phyloP scores from a whole-genome alignment of 2,329 filamentous ascomycete species.

The Penicillium hesseltinei region DNA sequence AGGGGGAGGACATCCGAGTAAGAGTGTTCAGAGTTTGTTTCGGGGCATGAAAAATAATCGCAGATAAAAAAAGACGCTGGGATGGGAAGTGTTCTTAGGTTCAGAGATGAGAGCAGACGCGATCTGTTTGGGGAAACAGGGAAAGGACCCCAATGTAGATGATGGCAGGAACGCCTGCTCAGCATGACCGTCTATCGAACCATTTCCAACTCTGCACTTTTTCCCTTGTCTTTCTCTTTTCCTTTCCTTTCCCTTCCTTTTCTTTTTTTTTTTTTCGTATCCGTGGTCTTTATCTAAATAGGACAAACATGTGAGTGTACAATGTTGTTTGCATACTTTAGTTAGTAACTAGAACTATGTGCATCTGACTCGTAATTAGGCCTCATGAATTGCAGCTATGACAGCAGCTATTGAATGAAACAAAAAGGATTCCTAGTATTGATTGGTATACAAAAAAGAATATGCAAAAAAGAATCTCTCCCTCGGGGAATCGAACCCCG shows the following conservation, averaged over 20 bases:
- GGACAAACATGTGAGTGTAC: not conserved
- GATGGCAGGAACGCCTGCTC: not conserved
- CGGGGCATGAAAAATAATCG: not conserved
- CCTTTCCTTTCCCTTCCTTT: not conserved
- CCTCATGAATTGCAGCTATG: not conserved
- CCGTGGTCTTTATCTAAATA: not conserved
- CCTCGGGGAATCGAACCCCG: constrained; percentile 38
- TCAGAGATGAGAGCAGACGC: not conserved
- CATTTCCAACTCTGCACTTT: too few relatives aligned
- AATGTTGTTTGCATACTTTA: not conserved
- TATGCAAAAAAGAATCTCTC: constrained; percentile 22
- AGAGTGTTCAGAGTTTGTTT: not conserved
- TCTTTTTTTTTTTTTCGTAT: not conserved
- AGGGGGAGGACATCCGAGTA: not conserved
- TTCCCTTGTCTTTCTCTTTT: not conserved
- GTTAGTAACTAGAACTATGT: too few relatives aligned
- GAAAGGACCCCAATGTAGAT: not conserved
- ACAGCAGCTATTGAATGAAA: not conserved
- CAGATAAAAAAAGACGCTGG: not conserved
- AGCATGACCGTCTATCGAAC: not conserved
- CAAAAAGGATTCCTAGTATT: too few relatives aligned
- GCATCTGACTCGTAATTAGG: too few relatives aligned
- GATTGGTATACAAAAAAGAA: not conserved
- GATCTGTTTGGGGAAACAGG: not conserved
- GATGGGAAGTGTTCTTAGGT: not conserved